phyloP scores from a whole-genome alignment of 768 basidiomycete genomes.

The Pholiota conissans region DNA sequence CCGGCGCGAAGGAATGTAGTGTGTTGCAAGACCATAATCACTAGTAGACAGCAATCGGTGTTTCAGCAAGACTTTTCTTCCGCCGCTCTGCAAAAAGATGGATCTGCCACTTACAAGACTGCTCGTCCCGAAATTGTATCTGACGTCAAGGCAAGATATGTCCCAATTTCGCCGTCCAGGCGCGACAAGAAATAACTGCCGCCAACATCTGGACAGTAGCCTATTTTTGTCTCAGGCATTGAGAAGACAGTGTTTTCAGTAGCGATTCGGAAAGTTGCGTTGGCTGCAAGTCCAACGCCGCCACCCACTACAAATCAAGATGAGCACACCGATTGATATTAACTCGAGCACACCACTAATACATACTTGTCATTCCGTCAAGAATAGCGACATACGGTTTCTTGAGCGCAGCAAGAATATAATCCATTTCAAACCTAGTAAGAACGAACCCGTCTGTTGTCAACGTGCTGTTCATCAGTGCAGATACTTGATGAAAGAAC shows the following conservation, averaged over 20 bases:
- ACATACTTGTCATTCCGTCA: conserved; percentile 90
- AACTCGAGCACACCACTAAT: conserved; percentile 44
- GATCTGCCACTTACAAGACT: conserved; percentile 67
- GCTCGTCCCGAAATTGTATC: conserved; percentile 72
- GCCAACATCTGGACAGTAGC: conserved; percentile 92
- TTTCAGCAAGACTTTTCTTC: conserved; percentile 2
- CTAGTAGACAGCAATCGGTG: conserved; percentile 38
- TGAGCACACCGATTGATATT: conserved; percentile 8
- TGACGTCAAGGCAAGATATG: conserved; percentile 90
- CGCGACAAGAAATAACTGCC: conserved; percentile 86
- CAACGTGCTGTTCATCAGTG: conserved; percentile 9
- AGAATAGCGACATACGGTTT: conserved; percentile 93
- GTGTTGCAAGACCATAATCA: conserved; percentile 92
- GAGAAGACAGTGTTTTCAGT: conserved; percentile 91
- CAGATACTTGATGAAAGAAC: conserved; percentile 27
- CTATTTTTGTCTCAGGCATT: conserved; percentile 97
- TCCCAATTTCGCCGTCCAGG: conserved; percentile 89
- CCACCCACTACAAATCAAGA: conserved; percentile 75
- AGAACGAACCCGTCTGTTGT: conserved; percentile 1
- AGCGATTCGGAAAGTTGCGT: conserved; percentile 88
- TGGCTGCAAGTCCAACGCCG: conserved; percentile 83
- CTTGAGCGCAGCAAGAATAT: conserved; percentile 61
- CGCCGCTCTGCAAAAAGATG: conserved; percentile 2
- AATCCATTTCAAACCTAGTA: conserved; percentile 78
- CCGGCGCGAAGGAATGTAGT: conserved; percentile 80